Evolutionary conservation across 441 rosid genomes (phyloP).

Genomic region (Eugenia klotzschiana): DNA sequence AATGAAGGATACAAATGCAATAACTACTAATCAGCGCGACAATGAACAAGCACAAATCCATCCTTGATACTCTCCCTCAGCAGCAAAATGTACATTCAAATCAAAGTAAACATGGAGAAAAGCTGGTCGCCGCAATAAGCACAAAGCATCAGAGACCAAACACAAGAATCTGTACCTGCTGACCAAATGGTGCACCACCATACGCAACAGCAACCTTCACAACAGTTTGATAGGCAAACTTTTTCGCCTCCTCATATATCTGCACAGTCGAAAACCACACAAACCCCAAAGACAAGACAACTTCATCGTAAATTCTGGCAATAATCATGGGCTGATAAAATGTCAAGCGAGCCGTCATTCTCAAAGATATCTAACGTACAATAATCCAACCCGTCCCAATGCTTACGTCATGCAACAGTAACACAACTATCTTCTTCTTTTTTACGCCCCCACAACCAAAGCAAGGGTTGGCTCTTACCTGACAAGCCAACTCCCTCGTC

Average conservation of each 20-base stretch:
- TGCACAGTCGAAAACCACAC: background rate
- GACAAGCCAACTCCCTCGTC: constrained; percentile 44
- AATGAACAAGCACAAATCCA: background rate
- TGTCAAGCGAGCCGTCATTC: background rate
- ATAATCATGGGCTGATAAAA: background rate
- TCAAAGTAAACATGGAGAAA: background rate
- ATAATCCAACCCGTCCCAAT: background rate
- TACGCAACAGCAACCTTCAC: constrained; percentile 27
- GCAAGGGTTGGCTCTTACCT: constrained; percentile 12
- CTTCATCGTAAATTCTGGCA: background rate
- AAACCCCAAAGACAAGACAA: background rate
- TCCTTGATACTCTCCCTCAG: background rate
- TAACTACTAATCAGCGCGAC: background rate
- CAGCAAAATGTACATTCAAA: background rate
- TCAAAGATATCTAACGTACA: background rate
- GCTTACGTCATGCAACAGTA: background rate
- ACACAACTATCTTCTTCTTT: background rate
- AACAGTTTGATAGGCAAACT: constrained; percentile 29
- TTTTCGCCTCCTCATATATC: constrained; percentile 34
- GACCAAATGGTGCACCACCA: constrained; percentile 32
- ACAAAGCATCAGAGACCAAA: background rate
- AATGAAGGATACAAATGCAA: background rate
- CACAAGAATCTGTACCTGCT: constrained; percentile 17
- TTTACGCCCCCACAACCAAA: background rate
- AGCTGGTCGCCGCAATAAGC: background rate